Evolutionary conservation across 2,329 filamentous ascomycete species (phyloP).

Genomic region (Ophiosphaerella herpotricha): DNA sequence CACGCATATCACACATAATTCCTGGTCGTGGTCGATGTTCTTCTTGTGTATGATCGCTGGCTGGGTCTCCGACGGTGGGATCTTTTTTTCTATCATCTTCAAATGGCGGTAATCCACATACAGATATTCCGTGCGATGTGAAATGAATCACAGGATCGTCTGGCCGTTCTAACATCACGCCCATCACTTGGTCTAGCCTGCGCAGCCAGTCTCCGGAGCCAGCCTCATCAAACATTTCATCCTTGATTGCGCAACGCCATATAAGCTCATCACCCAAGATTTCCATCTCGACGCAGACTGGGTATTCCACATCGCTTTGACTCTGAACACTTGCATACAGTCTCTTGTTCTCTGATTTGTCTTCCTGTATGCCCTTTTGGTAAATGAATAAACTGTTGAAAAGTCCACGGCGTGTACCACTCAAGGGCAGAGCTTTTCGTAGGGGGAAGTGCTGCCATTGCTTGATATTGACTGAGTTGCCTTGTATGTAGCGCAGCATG

Average conservation of each 20-base stretch:
- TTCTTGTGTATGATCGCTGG: background rate
- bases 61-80: too few species aligned
- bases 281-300: slow-evolving; percentile 82
- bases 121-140: slow-evolving; percentile 56
- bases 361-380: slow-evolving; percentile 56
- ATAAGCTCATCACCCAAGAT: slow-evolving; percentile 58
- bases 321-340: slow-evolving; percentile 69
- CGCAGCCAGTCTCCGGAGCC: slow-evolving; percentile 59
- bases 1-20: slow-evolving; percentile 49
- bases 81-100: slow-evolving; percentile 2
- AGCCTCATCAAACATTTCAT: slow-evolving; percentile 54
- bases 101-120: slow-evolving; percentile 67
- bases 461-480: slow-evolving; percentile 67
- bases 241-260: slow-evolving; percentile 76
- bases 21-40: slow-evolving; percentile 29
- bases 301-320: slow-evolving; percentile 75
- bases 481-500: slow-evolving; percentile 75
- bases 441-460: slow-evolving; percentile 79
- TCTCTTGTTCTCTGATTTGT: slow-evolving; percentile 8
- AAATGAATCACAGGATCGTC: slow-evolving; percentile 61
- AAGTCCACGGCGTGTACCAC: slow-evolving; percentile 52
- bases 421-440: slow-evolving; percentile 66
- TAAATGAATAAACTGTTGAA: slow-evolving; percentile 71
- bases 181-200: slow-evolving; percentile 64
- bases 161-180: slow-evolving; percentile 57